Percentiles rank a stretch among this genome's conserved stretches.
These are phyloP conservation scores for Paraurostyla sp. DNA, from an alignment of 73 alveolate genomes.

Conservation along the genomic window DNA sequence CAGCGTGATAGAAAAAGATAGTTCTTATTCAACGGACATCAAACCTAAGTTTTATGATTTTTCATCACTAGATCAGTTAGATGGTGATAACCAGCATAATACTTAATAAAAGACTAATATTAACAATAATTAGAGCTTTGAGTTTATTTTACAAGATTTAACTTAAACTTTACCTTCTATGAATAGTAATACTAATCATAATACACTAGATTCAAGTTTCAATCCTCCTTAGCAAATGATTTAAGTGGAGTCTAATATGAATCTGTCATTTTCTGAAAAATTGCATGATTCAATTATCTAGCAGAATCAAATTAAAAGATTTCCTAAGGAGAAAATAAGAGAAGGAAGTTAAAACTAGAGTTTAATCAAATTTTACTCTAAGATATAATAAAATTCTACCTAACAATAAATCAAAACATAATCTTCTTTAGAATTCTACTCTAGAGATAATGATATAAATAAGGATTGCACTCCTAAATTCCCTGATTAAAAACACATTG, in stretches of 20 bases:
- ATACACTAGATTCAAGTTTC: neutral
- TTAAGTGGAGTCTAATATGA: neutral
- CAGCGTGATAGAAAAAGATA: neutral
- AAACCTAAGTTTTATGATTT: neutral
- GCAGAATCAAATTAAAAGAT: too few relatives aligned
- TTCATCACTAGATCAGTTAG: neutral
- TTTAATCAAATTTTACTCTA: too few relatives aligned
- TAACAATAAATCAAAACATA: too few relatives aligned
- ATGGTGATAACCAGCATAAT: neutral
- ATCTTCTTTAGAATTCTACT: too few relatives aligned
- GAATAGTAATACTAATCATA: neutral
- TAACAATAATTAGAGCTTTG: neutral
- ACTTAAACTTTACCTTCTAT: neutral
- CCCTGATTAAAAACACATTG: neutral
- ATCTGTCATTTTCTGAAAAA: neutral
- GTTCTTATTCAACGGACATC: neutral
- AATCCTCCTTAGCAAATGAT: neutral
- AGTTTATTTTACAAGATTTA: neutral
- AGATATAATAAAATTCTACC: too few relatives aligned
- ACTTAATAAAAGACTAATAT: neutral
- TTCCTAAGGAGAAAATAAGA: too few relatives aligned
- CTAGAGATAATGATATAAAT: too few relatives aligned
- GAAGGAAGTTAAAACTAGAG: too few relatives aligned
- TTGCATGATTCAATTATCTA: neutral
- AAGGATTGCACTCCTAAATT: neutral